Evolutionary conservation across 2,329 filamentous ascomycete genomes (phyloP), one percentile per base, ranked within the genome.

Genomic region (Aspergillus latus): DNA sequence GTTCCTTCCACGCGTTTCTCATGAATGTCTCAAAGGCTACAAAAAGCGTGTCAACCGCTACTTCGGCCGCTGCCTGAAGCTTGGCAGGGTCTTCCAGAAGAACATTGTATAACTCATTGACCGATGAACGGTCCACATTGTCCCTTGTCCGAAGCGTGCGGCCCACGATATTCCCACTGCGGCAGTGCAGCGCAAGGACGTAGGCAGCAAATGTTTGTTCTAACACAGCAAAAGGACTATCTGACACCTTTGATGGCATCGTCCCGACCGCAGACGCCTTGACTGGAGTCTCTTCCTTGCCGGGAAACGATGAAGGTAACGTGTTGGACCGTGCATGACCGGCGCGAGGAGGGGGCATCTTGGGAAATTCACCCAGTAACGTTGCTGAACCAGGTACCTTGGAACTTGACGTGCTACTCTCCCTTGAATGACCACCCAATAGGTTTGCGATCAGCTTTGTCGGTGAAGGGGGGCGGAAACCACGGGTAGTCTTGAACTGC

Each of bases 21-120:
- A 97, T 78, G 64, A 97, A 97, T 59, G 95, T 97, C 71, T 97
- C 92, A 70, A 97, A 97, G 0, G 92, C 89, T 28, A 89, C 88
- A 68, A 97, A 96, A 4, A 97, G 82, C 16, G 93, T 86, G 67
- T 97, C 92, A 7, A 93, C 85, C 2, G 87, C 83, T 7, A 90
- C 82, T 57, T 96, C 91, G 0, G 86, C 82, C 1, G 89, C 85
- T 8, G 86, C 79, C 52, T 95, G 88, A 61, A 89, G 82, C 66
- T 90, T 91, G 51, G 85, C 88, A 0, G 92, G 90, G 61, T 88
- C 88, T 70, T 96, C 92, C 15, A 96, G 85, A 11, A 97, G 81
- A 34, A 86, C 84, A 68, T 96, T 96, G 75, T 96, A 97, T 1
- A 97, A 79, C 64, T 96, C 91, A 66, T 96, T 96, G 63, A 96